These are phyloP conservation scores for Tillandsia leiboldiana DNA, from an alignment of 176 grass and related monocot species.

Conservation along the genomic window DNA sequence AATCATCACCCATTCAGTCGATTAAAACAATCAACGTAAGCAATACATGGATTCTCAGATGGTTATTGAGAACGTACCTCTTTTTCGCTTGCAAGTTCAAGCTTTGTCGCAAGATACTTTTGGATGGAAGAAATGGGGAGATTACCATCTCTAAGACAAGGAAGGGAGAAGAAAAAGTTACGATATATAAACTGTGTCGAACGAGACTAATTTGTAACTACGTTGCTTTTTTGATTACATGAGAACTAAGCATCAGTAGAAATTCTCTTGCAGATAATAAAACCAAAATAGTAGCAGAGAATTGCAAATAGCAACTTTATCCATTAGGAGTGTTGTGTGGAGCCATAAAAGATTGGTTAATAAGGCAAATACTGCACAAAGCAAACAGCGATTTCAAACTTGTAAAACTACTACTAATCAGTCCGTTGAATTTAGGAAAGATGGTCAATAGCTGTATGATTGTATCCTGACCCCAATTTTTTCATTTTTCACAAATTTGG, in stretches of 20 bases:
- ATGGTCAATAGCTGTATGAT: too few species aligned
- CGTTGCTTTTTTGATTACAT: not conserved
- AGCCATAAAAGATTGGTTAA: too few species aligned
- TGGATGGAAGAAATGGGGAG: conserved; percentile 57
- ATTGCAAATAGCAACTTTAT: not conserved
- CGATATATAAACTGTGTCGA: not conserved
- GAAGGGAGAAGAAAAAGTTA: conserved; percentile 10
- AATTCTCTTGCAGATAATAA: not conserved
- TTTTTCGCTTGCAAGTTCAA: conserved; percentile 56
- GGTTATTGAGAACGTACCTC: conserved; percentile 42
- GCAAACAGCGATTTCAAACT: too few species aligned
- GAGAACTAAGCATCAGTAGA: not conserved
- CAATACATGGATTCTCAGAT: not conserved
- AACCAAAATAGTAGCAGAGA: not conserved
- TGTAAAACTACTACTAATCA: too few species aligned
- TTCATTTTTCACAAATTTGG: too few species aligned
- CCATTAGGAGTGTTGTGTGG: not conserved
- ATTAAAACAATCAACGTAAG: not conserved
- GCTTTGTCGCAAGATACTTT: conserved; percentile 63
- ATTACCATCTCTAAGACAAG: conserved; percentile 54
- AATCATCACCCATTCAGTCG: not conserved
- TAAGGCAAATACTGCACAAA: too few species aligned
- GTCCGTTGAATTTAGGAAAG: too few species aligned
- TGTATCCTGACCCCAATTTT: too few species aligned
- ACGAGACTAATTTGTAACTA: not conserved